Evolutionary conservation across 2,329 filamentous ascomycete genomes (phyloP).

Genomic region (Colletotrichum simmondsii): DNA sequence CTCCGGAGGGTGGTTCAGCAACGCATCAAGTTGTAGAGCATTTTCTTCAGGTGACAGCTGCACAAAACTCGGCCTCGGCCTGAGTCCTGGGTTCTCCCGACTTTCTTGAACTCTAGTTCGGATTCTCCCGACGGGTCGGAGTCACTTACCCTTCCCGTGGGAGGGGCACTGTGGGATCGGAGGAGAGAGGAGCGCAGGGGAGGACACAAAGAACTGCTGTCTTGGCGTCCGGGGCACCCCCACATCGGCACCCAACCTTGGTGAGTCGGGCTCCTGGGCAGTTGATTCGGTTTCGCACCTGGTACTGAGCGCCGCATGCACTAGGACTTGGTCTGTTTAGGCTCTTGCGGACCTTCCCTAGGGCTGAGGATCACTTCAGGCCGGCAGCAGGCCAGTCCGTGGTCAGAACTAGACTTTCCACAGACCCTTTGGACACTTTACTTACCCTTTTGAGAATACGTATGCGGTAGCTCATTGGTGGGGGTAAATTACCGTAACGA

Average conservation of each 20-base stretch:
- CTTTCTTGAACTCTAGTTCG: neutral
- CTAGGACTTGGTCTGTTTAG: neutral
- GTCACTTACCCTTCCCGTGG: neutral
- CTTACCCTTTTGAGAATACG: neutral
- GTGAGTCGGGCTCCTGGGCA: neutral
- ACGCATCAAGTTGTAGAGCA: neutral
- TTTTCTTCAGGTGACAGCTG: neutral
- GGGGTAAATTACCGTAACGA: neutral
- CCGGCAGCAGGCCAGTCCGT: neutral
- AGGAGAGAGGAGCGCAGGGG: neutral
- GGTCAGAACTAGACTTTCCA: neutral
- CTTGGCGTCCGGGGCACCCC: neutral
- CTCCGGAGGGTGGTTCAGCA: neutral
- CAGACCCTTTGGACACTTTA: neutral
- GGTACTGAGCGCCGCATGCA: neutral
- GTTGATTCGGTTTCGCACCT: neutral
- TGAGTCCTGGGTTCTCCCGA: neutral
- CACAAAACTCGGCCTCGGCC: neutral
- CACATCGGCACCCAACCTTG: neutral
- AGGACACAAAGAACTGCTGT: neutral
- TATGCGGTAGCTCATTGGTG: neutral
- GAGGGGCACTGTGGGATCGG: neutral
- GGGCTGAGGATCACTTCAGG: neutral
- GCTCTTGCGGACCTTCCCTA: neutral
- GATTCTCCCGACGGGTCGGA: neutral